Percentiles rank a stretch among this genome's conserved stretches.
Evolutionary conservation across 2,329 filamentous ascomycete species (phyloP).

Genomic region (Knufia fluminis): DNA sequence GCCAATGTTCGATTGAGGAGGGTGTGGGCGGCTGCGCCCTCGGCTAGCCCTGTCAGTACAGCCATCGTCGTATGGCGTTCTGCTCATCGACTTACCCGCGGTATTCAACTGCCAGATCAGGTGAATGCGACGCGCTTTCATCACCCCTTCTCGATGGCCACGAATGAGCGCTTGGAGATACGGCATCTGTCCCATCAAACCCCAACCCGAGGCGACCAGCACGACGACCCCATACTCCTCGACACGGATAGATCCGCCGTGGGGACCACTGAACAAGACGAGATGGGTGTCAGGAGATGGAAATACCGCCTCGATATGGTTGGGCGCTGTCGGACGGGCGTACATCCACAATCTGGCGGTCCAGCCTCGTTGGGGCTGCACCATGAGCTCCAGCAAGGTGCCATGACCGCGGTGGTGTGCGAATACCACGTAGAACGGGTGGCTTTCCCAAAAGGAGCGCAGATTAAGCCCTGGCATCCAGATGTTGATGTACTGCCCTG

Average conservation of each 20-base stretch:
- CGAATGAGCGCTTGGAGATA: not conserved
- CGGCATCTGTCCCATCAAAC: not conserved
- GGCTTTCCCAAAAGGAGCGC: slow-evolving; percentile 22
- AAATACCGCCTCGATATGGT: not conserved
- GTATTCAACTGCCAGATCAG: not conserved
- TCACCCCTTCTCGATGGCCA: not conserved
- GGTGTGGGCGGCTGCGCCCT: not conserved
- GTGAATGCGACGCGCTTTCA: not conserved
- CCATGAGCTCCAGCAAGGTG: not conserved
- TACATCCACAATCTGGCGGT: no score
- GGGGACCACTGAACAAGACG: not conserved
- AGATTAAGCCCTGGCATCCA: slow-evolving; percentile 24
- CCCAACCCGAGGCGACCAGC: not conserved
- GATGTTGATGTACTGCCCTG: slow-evolving; percentile 26
- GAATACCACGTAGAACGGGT: slow-evolving; percentile 15
- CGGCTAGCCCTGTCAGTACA: not conserved
- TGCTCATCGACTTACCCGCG: not conserved
- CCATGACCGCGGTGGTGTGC: not conserved
- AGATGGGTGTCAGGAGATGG: not conserved
- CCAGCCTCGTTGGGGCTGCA: not conserved
- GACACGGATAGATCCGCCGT: not conserved
- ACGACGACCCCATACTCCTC: not conserved
- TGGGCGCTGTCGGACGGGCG: no score
- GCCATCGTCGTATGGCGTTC: not conserved
- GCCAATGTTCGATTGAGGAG: no score